Evolutionary conservation across 73 alveolate genomes (phyloP).

Genomic region (Effrenium voratum): DNA sequence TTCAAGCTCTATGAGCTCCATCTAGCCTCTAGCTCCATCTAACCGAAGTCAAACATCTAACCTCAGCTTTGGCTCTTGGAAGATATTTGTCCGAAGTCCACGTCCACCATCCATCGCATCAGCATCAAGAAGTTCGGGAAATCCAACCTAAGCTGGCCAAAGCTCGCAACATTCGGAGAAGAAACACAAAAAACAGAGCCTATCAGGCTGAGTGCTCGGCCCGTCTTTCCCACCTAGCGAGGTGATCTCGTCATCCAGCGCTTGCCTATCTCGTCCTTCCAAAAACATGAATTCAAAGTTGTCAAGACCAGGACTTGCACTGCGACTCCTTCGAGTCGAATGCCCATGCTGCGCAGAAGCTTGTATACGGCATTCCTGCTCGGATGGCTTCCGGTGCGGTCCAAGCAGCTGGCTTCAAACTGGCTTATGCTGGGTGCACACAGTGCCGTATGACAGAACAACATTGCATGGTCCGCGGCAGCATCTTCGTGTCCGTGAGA

Average conservation of each 20-base stretch:
- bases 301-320: not conserved
- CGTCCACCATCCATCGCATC: constrained; percentile 92
- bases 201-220: not conserved
- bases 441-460: too few relatives aligned
- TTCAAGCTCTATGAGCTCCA: too few relatives aligned
- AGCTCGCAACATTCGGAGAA: not conserved
- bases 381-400: not conserved
- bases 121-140: constrained; percentile 87
- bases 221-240: not conserved
- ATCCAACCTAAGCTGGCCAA: constrained; percentile 26
- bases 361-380: constrained; percentile 61
- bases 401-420: not conserved
- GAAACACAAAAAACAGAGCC: not conserved
- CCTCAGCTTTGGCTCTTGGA: not conserved
- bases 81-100: constrained; percentile 70
- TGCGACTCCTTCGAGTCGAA: constrained; percentile 59
- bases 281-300: not conserved
- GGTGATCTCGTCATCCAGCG: constrained; percentile 60
- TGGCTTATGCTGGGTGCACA: too few relatives aligned
- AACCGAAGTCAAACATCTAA: too few relatives aligned
- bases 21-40: too few relatives aligned
- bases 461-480: too few relatives aligned
- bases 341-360: constrained; percentile 88
- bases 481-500: constrained; percentile 2
- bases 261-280: constrained; percentile 66